Evolutionary conservation across 169 alveolate genomes (phyloP), one percentile per base, ranked within the genome.

Genomic region (Cryptosporidium muris): DNA sequence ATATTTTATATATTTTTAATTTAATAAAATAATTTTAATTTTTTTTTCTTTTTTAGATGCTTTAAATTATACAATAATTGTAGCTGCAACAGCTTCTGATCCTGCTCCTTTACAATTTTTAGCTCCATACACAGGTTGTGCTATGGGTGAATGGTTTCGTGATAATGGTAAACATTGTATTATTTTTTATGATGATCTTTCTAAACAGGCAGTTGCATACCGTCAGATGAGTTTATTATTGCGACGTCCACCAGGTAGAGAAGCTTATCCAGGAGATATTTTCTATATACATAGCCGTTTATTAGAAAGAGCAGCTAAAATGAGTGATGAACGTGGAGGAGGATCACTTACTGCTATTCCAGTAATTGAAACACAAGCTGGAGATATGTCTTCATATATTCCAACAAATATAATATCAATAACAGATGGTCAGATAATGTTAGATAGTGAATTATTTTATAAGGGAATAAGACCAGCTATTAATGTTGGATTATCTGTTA

Each of bases 21-120:
- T 37, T 45, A 56, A 12, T 38, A 45, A 51, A n/a, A 43, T 2
- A 58, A 40, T 5, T 7, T 7, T 40, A 25, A 25, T 25, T 56
- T 67, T 12, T 64, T 9, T 4, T 37, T 16, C 9, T 60, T 16
- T 1, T 42, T 12, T 58, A 42, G 56, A 36, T 81, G 51, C 56
- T 63, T 88, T 97, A 92, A 93, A 96, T 85, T 97, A 97, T 93
- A 93, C 99, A 54, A 95, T 94, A 16, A 94, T 97, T 52, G 98
- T 97, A 25, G 98, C 99, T 51, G 98, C 99, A 52, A 97, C 99
- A n/a, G 99, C 99, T n/a, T 96, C 99, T 8, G 99, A 97, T 90
- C 98, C 99, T 36, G 99, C 99, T 11, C 99, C 99, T 36, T 92
- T 97, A 60, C 99, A 97, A 93, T 97, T 95, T 91, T 92, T 97